Percentiles rank a stretch among this genome's conserved stretches.
These are phyloP conservation scores for Talaromyces amestolkiae DNA, from an alignment of 2,329 filamentous ascomycete genomes.

Conservation along the genomic window DNA sequence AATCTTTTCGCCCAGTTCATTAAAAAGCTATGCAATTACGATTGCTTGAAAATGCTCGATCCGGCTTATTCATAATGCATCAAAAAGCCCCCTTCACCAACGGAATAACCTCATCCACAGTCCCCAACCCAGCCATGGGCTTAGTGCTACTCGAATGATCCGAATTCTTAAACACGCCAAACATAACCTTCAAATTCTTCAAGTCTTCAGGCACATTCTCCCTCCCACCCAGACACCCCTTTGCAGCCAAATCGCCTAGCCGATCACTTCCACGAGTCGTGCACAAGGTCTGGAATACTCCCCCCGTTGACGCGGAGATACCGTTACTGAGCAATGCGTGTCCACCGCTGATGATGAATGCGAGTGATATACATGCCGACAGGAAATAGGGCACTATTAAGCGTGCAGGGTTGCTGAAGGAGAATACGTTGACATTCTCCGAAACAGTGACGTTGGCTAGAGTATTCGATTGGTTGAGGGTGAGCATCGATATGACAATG, in stretches of 20 bases:
- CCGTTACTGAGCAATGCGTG: conserved; percentile 19
- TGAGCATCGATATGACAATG: conserved; percentile 21
- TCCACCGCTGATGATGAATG: conserved; percentile 16
- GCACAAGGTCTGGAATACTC: conserved; percentile 18
- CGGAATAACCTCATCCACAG: conserved; percentile 14
- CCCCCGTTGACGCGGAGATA: conserved; percentile 17
- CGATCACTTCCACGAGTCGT: conserved; percentile 18
- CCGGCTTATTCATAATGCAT: not conserved
- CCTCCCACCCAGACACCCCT: conserved; percentile 20
- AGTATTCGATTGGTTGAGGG: conserved; percentile 9
- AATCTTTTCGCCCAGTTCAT: not conserved
- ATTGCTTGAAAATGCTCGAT: not conserved
- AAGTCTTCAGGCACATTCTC: conserved; percentile 22
- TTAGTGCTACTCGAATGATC: not conserved
- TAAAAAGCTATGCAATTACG: not conserved
- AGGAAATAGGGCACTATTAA: conserved; percentile 19
- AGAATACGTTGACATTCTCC: conserved; percentile 13
- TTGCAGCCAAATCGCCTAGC: conserved; percentile 15
- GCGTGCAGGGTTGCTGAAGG: conserved; percentile 8
- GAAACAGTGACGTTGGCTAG: conserved; percentile 11
- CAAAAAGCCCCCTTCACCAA: conserved; percentile 14
- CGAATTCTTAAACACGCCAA: conserved; percentile 17
- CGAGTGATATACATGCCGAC: not conserved
- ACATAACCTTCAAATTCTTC: conserved; percentile 22
- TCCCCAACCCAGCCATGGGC: conserved; percentile 13